phyloP scores from a whole-genome alignment of 2,329 filamentous ascomycete genomes.

The Arthrobotrys sinensis region DNA sequence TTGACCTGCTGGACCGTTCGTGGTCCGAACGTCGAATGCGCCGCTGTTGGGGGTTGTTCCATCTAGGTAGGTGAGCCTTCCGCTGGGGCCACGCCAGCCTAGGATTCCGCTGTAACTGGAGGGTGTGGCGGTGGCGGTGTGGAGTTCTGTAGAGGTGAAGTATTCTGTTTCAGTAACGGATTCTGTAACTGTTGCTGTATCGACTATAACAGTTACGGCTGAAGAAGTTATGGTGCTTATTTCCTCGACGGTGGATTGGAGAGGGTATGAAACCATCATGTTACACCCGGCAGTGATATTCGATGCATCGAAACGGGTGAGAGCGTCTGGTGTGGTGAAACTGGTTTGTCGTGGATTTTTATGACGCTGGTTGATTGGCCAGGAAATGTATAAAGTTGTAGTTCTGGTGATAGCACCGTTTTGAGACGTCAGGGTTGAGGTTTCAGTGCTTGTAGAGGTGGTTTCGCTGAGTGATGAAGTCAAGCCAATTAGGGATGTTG shows the following conservation, averaged over 20 bases:
- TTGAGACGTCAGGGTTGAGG: not conserved
- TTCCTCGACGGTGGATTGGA: conserved; percentile 15
- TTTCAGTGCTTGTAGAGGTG: not conserved
- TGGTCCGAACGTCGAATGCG: not conserved
- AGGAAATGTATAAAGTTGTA: not conserved
- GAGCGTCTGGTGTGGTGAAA: not conserved
- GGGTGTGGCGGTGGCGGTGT: not conserved
- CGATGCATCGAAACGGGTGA: not conserved
- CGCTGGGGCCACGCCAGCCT: conserved; percentile 5
- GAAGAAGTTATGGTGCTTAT: not conserved
- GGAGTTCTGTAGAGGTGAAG: not conserved
- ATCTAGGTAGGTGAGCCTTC: not conserved
- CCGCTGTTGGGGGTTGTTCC: not conserved
- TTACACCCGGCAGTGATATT: conserved; percentile 11
- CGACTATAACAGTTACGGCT: not conserved
- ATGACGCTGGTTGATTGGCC: not conserved
- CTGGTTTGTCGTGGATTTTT: not conserved
- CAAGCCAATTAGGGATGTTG: not conserved
- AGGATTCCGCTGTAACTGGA: not conserved
- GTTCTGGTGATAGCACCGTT: not conserved
- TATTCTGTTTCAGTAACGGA: not conserved
- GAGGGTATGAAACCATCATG: conserved; percentile 5
- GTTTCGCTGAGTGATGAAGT: not conserved
- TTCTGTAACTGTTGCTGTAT: not conserved
- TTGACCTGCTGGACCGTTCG: not conserved